Conservation (phyloP, 2,329 filamentous ascomycete species). For the Magnaporthiopsis incrustans region DNA sequence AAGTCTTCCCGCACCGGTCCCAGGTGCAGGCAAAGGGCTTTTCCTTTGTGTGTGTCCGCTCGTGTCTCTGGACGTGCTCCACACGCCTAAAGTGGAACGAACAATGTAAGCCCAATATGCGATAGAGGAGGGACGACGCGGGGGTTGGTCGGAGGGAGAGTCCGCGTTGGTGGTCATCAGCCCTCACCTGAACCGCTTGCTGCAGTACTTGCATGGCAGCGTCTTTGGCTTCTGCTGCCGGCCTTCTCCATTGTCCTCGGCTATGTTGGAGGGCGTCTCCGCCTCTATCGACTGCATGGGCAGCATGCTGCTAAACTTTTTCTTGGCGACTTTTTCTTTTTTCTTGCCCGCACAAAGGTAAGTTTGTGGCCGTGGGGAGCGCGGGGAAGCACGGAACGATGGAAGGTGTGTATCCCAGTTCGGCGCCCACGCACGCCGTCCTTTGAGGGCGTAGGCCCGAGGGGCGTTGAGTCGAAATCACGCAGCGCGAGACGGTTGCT, state of each 20-base stretch:
- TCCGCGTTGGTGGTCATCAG: slow-evolving; percentile 7
- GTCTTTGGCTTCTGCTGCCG: slow-evolving; percentile 54
- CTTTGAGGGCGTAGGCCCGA: slow-evolving; percentile 6
- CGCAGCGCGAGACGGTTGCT: slow-evolving; percentile 9
- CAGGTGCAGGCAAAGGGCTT: slow-evolving; percentile 54
- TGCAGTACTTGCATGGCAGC: slow-evolving; percentile 55
- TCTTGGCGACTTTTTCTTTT: background rate
- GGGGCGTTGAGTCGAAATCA: slow-evolving; percentile 11
- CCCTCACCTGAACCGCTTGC: slow-evolving; percentile 52
- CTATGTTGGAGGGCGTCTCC: slow-evolving; percentile 26
- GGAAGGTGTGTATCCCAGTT: background rate
- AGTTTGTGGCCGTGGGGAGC: background rate
- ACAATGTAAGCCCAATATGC: slow-evolving; percentile 32
- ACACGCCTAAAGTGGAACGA: slow-evolving; percentile 42
- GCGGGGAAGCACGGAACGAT: background rate
- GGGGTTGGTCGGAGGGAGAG: slow-evolving; percentile 10
- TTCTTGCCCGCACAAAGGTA: background rate
- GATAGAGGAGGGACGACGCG: slow-evolving; percentile 18
- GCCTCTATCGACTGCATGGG: slow-evolving; percentile 46
- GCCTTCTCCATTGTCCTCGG: slow-evolving; percentile 41
- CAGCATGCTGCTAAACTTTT: slow-evolving; percentile 33
- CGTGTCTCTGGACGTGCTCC: slow-evolving; percentile 57
- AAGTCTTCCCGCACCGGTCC: slow-evolving; percentile 54
- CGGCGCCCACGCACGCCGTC: background rate
- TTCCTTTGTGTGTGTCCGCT: slow-evolving; percentile 57